Conservation (phyloP, 2,329 filamentous ascomycete species). For the Aspergillus tamarii region DNA sequence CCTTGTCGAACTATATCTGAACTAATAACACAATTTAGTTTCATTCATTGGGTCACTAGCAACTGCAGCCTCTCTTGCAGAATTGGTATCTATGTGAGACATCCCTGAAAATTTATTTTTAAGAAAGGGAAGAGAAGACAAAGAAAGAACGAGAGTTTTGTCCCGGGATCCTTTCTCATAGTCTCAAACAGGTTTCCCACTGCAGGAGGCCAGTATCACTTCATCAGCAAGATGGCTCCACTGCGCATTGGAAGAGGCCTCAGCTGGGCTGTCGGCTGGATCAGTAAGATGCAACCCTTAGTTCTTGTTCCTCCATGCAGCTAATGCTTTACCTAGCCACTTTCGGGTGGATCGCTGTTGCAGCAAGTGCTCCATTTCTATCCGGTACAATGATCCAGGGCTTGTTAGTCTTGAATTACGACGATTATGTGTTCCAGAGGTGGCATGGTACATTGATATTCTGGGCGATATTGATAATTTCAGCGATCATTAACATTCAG, state of each 20-base stretch:
- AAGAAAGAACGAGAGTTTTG: too few species aligned
- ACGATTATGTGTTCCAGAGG: constrained; percentile 41
- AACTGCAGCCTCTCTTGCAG: too few species aligned
- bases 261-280: constrained; percentile 15
- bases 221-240: constrained; percentile 4
- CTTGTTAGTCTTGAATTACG: constrained; percentile 45
- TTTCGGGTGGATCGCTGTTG: constrained; percentile 15
- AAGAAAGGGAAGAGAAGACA: too few species aligned
- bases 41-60: too few species aligned
- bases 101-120: too few species aligned
- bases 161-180: too few species aligned
- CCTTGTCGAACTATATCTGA: too few species aligned
- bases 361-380: constrained; percentile 47
- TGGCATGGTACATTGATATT: constrained; percentile 43
- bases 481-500: constrained; percentile 9
- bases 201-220: constrained; percentile 18
- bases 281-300: background rate
- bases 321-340: background rate
- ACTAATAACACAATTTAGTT: too few species aligned
- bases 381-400: constrained; percentile 52
- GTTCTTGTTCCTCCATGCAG: too few species aligned
- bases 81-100: too few species aligned
- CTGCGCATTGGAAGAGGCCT: background rate
- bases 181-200: constrained; percentile 12
- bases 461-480: constrained; percentile 10